Evolutionary conservation across 2,329 filamentous ascomycete genomes (phyloP), one percentile per base, ranked within the genome.

Genomic region (Alternaria ethzedia): DNA sequence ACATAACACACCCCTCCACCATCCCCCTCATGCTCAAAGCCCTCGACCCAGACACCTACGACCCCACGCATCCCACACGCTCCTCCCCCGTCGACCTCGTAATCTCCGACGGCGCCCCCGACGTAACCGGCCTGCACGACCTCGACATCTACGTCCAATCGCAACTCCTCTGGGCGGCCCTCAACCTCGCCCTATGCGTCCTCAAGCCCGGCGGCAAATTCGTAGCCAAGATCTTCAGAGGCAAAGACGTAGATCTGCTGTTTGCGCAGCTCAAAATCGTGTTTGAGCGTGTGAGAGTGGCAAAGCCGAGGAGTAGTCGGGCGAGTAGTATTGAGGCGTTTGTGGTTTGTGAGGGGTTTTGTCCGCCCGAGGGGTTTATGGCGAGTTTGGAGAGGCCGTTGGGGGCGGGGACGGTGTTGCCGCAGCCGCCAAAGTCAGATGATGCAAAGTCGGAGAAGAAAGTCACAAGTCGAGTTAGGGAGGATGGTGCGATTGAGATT

Each of bases 91-190:
- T 98, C 13, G 96, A 99, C 76, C 87, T 99, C 2, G 95, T 99
- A 23, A 88, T 99, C 66, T 97, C 93, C 61, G 96, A 99, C 74
- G 96, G 96, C 57, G 96, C 96, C 0, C 96, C 96, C 1, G 96
- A 99, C 75, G 96, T 99, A 12, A 99, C 96, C 0, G 96, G 96
- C 20, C 86, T 99, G 1, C 96, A 99, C 79, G 96, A 99, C 79
- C 88, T 99, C 36, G 96, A 99, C 81, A 98, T 98, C 71, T 99
- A 99, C 81, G 92, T 99, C 17, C 96, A 99, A 82, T 94, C 92
- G 9, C 96, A 98, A 81, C 87, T 99, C 9, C 90, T 99, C 54
- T 97, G 96, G 80, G 93, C 95, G 0, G 96, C 96, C 0, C 87
- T 99, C 20, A 97, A 97, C 79, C 88, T 99, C 3, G 94, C 96